Evolutionary conservation across 257 asterid species (phyloP).

Genomic region (Leptodermis oblonga): DNA sequence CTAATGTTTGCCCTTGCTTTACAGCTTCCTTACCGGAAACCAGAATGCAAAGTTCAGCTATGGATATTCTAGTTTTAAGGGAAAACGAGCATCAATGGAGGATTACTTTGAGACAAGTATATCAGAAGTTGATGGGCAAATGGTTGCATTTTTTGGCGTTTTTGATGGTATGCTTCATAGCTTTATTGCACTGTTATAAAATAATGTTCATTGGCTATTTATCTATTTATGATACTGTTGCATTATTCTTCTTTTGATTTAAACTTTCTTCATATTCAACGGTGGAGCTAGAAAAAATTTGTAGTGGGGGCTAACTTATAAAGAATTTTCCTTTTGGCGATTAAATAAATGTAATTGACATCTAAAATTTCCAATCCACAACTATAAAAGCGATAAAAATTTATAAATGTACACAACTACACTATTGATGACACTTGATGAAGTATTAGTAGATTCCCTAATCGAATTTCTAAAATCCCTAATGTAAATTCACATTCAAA

Average conservation of each 20-base stretch:
- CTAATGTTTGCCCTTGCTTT: conserved; percentile 13
- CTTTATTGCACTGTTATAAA: conserved; percentile 1
- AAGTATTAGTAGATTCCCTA: no score
- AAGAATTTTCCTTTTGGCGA: no score
- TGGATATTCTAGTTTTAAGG: conserved; percentile 75
- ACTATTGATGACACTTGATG: no score
- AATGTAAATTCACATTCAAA: no score
- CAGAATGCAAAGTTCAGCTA: conserved; percentile 50
- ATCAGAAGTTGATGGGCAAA: conserved; percentile 69
- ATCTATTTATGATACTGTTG: not conserved
- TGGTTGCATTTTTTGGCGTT: conserved; percentile 79
- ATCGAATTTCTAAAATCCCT: no score
- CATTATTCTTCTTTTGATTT: not conserved
- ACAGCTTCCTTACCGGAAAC: conserved; percentile 49
- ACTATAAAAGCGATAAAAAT: no score
- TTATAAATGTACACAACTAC: no score
- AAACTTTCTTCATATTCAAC: not conserved
- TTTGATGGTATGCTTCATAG: conserved; percentile 45
- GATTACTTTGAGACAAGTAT: conserved; percentile 66
- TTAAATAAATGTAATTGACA: no score
- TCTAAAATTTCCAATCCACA: no score
- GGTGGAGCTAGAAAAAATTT: no score
- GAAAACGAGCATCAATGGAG: conserved; percentile 79
- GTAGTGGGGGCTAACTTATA: no score
- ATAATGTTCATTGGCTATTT: not conserved